Base-by-base conservation (phyloP, 1,139 yeast genomes). In the Insectozyma bohioensis region DNA sequence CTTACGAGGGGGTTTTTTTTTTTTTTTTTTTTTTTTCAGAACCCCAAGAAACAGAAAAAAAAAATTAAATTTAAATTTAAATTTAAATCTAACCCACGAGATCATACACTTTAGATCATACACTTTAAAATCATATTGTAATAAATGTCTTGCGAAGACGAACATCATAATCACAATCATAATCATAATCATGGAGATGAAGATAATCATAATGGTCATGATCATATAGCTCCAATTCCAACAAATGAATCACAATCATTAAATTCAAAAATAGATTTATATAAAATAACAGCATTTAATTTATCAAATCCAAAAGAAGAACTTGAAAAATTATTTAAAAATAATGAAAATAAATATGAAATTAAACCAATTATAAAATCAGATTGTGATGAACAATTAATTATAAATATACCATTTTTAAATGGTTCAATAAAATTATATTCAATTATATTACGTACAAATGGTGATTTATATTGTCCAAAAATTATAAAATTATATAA, bases 301-400 rank as follows among this genome's bases (percentile, higher is more conserved):
- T 66, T 80, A 29, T 63, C 67, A 6, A 79, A 77, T 39, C 69
- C 67, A 0, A 67, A 64, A 12, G 67, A 66, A 2, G 84, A 73
- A 7, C 52, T 82, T 4, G 56, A 68, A 26, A 65, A 73, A 39
- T 51, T 82, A 4, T 85, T 87, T 68, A 59, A 58, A 34, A 30
- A 47, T 5, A 54, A 71, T 3, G 61, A 59, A 2, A 58, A 63
- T 16, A 72, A 61, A 48, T 75, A 67, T 47, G 46, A 58, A 28
- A 47, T 75, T 16, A 55, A 56, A 15, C 78, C 78, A 7, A 67
- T 67, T 23, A 61, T 88, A 22, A 75, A 73, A 48, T 79, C 90
- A 1, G 97, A 90, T 53, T 79, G 85, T 4, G 97, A 92, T 51
- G 77, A 82, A 38, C 96, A 90, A 52, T 45, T 90, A 49, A 73